Percentiles rank a stretch among this genome's conserved stretches.
Evolutionary conservation across 2,329 filamentous ascomycete genomes (phyloP).

Genomic region (Aureobasidium sp.): DNA sequence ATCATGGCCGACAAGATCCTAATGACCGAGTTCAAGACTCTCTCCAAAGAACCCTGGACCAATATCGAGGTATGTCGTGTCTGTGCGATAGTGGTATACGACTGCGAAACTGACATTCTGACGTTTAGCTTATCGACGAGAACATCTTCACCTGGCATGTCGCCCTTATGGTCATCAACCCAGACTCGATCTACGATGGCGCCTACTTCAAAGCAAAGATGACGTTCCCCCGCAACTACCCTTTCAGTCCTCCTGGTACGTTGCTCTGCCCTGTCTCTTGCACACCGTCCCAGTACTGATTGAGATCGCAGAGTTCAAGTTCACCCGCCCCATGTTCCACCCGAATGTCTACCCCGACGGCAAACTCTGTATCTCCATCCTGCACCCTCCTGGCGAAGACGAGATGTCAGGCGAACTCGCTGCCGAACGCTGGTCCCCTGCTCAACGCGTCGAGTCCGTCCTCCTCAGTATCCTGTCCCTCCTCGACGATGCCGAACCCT

Average conservation of each 20-base stretch:
- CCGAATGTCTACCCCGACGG: constrained; percentile 92
- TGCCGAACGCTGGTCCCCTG: constrained; percentile 86
- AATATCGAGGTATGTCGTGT: constrained; percentile 62
- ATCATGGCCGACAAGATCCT: constrained; percentile 65
- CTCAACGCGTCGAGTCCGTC: constrained; percentile 90
- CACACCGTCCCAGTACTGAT: not conserved
- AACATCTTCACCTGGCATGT: constrained; percentile 84
- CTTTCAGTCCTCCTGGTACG: constrained; percentile 68
- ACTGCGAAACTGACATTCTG: constrained; percentile 19
- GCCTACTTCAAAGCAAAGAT: constrained; percentile 91
- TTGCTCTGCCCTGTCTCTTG: not conserved
- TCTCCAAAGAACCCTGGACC: constrained; percentile 88
- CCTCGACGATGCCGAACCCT: constrained; percentile 88
- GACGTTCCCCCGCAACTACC: constrained; percentile 81
- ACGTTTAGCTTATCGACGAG: constrained; percentile 58
- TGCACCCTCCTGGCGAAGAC: constrained; percentile 87
- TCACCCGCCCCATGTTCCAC: constrained; percentile 72
- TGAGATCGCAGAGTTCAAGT: constrained; percentile 61
- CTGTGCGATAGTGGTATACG: not conserved
- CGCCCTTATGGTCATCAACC: constrained; percentile 85
- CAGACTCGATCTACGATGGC: constrained; percentile 83
- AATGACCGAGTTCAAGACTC: constrained; percentile 76
- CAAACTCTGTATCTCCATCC: constrained; percentile 89
- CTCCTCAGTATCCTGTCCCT: constrained; percentile 86
- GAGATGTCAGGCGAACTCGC: constrained; percentile 84